A percentile compares a stretch with the other conserved stretches of the same genome.
Evolutionary conservation across 768 basidiomycete species (phyloP).

Genomic region (Roridomyces roridus): DNA sequence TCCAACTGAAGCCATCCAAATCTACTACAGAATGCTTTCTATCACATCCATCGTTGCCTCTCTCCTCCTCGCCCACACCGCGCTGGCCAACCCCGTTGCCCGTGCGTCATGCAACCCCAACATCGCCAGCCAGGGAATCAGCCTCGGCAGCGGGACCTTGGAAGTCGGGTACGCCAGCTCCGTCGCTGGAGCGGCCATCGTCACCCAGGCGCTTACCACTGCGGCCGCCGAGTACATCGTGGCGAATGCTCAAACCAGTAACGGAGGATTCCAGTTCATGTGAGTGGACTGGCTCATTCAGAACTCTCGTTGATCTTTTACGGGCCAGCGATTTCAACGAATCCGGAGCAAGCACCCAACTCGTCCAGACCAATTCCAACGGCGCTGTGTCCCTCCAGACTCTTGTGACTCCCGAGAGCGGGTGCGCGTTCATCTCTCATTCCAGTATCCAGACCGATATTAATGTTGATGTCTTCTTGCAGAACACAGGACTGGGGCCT

Average conservation of each 20-base stretch:
- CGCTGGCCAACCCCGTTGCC: conserved; percentile 9
- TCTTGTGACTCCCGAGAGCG: conserved; percentile 14
- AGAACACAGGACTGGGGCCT: too few relatives aligned
- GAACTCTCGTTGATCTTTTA: not conserved
- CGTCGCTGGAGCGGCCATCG: conserved; percentile 7
- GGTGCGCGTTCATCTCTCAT: conserved; percentile 7
- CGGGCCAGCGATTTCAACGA: not conserved
- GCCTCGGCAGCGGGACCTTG: conserved; percentile 13
- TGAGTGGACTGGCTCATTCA: not conserved
- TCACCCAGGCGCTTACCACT: conserved; percentile 3
- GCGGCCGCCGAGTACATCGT: not conserved
- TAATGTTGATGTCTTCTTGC: too few relatives aligned
- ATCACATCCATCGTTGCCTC: not conserved
- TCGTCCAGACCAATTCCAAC: conserved; percentile 4
- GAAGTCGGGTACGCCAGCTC: conserved; percentile 13
- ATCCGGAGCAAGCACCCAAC: conserved; percentile 4
- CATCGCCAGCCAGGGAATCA: conserved; percentile 6
- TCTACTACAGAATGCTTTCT: conserved; percentile 14
- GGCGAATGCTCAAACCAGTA: not conserved
- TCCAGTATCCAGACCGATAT: too few relatives aligned
- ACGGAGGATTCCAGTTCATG: conserved; percentile 12
- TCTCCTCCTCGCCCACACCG: conserved; percentile 1
- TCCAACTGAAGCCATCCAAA: too few relatives aligned
- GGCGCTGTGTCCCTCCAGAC: conserved; percentile 11
- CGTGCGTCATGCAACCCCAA: conserved; percentile 17